A percentile compares a stretch with the other conserved stretches of the same genome.
These are phyloP conservation scores for Zymoseptoria crescenta DNA, from an alignment of 2,329 filamentous ascomycete species.

Conservation along the genomic window DNA sequence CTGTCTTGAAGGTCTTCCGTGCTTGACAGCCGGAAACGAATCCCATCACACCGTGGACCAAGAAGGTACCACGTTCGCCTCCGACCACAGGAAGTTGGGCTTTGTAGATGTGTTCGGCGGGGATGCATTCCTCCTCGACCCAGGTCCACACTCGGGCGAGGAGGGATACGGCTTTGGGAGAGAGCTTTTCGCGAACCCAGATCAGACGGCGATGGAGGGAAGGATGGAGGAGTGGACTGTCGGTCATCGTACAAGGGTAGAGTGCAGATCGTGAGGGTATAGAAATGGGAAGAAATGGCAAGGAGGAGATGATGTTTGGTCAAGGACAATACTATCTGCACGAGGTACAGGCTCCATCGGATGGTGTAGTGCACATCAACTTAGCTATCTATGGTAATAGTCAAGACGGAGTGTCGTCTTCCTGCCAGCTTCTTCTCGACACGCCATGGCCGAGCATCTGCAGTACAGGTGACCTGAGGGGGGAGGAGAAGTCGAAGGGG, in stretches of 20 bases:
- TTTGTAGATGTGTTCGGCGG: slow-evolving; percentile 19
- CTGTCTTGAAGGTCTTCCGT: too few relatives aligned
- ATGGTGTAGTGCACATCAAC: too few relatives aligned
- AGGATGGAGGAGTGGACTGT: slow-evolving; percentile 6
- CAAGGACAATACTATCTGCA: too few relatives aligned
- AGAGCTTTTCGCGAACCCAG: slow-evolving; percentile 20
- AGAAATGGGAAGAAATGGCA: not conserved
- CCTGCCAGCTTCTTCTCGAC: not conserved
- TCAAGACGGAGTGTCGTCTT: too few relatives aligned
- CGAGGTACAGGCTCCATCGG: too few relatives aligned
- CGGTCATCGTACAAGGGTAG: too few relatives aligned
- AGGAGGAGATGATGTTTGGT: too few relatives aligned
- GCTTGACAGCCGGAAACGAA: too few relatives aligned
- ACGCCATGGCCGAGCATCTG: not conserved
- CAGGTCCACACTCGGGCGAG: slow-evolving; percentile 18
- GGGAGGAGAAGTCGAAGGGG: too few relatives aligned
- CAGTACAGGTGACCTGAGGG: not conserved
- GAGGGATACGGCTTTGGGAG: slow-evolving; percentile 16
- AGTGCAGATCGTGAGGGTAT: not conserved
- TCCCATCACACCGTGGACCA: too few relatives aligned
- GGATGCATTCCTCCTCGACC: slow-evolving; percentile 20
- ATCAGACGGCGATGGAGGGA: slow-evolving; percentile 15
- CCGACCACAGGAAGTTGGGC: slow-evolving; percentile 14
- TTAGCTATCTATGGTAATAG: not conserved
- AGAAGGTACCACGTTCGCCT: too few relatives aligned